A percentile compares a stretch with the other conserved stretches of the same genome.
These are phyloP conservation scores for Sphaerulina populicola DNA, from an alignment of 2,329 filamentous ascomycete species.

Conservation along the genomic window DNA sequence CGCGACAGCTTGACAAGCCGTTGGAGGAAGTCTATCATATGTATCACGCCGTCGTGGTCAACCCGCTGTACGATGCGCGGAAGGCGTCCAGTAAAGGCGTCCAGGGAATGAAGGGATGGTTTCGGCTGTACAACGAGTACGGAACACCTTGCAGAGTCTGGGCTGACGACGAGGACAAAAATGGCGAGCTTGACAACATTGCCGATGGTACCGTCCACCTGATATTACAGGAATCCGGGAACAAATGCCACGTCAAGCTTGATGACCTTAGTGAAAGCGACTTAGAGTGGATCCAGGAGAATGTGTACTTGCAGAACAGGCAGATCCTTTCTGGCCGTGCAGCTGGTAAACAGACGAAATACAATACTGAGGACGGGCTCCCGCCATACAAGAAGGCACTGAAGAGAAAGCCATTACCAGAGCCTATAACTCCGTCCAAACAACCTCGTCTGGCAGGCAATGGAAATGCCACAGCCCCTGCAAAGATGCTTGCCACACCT, in stretches of 20 bases:
- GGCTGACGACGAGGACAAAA: not conserved
- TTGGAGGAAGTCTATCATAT: constrained; percentile 22
- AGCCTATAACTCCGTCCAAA: not conserved
- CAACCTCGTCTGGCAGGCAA: not conserved
- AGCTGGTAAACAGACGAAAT: not conserved
- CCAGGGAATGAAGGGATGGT: constrained; percentile 14
- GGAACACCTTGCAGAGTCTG: constrained; percentile 8
- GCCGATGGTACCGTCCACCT: constrained; percentile 4
- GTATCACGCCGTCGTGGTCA: constrained; percentile 13
- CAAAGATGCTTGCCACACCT: not conserved
- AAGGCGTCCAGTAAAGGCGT: constrained; percentile 13
- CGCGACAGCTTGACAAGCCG: constrained; percentile 10
- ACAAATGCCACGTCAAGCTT: constrained; percentile 2
- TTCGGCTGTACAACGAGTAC: constrained; percentile 5
- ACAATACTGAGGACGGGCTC: constrained; percentile 2
- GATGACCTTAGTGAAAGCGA: constrained; percentile 2
- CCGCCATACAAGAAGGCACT: not conserved
- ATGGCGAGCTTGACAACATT: constrained; percentile 5
- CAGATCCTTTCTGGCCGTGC: constrained; percentile 5
- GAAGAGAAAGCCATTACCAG: constrained; percentile 2
- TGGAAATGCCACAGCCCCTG: not conserved
- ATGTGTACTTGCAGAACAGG: constrained; percentile 1
- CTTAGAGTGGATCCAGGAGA: constrained; percentile 1
- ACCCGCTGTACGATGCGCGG: constrained; percentile 16
- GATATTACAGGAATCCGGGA: constrained; percentile 3